Conservation (phyloP, 2,329 filamentous ascomycete species). For the Hymenoscyphus repandus region DNA sequence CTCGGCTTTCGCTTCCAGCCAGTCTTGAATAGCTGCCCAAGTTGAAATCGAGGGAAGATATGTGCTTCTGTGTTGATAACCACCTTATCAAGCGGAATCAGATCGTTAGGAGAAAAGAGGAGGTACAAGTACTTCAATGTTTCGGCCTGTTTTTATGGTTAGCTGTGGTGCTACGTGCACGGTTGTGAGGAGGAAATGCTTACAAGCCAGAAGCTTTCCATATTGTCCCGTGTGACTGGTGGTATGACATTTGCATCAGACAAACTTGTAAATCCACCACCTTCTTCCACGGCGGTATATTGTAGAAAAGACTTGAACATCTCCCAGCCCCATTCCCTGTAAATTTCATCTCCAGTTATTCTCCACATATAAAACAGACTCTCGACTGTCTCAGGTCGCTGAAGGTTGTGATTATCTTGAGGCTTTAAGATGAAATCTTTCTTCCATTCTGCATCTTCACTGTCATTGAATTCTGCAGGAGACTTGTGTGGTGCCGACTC, state of each 20-base stretch:
- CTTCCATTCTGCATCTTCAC: slow-evolving; percentile 58
- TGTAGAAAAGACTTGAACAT: slow-evolving; percentile 93
- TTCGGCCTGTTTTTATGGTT: slow-evolving; percentile 62
- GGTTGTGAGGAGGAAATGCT: slow-evolving; percentile 32
- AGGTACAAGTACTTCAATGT: slow-evolving; percentile 98
- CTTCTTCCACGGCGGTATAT: slow-evolving; percentile 73
- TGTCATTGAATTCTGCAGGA: slow-evolving; percentile 47
- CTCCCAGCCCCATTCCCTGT: slow-evolving; percentile 96
- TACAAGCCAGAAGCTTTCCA: slow-evolving; percentile 99
- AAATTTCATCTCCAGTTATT: slow-evolving; percentile 83
- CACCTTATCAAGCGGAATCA: slow-evolving; percentile 78
- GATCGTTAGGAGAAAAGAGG: slow-evolving; percentile 77
- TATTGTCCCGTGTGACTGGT: slow-evolving; percentile 72
- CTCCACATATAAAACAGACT: slow-evolving; percentile 98
- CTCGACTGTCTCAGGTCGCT: slow-evolving; percentile 95
- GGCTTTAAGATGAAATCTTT: slow-evolving; percentile 73
- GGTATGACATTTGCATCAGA: slow-evolving; percentile 69
- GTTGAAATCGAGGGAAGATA: slow-evolving; percentile 79
- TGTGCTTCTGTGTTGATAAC: slow-evolving; percentile 98
- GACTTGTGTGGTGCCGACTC: slow-evolving; percentile 48
- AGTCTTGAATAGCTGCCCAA: slow-evolving; percentile 70
- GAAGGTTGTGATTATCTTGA: slow-evolving; percentile 88
- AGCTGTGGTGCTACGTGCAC: slow-evolving; percentile 8
- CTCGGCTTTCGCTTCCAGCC: slow-evolving; percentile 73
- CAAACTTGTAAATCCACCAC: slow-evolving; percentile 77